These are phyloP conservation scores for Lactuca sativa DNA, from an alignment of 129 eudicot species.

Conservation along the genomic window DNA sequence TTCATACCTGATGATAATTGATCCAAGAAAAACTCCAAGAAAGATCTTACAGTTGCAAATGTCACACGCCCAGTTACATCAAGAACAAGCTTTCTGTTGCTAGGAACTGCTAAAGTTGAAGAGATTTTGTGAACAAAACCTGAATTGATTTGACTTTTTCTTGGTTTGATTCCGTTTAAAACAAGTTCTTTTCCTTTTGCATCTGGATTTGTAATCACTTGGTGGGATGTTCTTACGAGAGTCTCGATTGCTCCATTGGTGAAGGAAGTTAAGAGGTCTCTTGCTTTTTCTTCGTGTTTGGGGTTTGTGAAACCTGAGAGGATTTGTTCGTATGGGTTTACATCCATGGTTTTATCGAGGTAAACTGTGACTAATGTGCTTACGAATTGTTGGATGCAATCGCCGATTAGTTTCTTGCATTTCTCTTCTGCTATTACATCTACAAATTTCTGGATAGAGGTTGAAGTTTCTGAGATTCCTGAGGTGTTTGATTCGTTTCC, in stretches of 20 bases:
- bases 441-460: slow-evolving; percentile 50
- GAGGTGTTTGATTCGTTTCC: slow-evolving; percentile 13
- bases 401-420: slow-evolving; percentile 52
- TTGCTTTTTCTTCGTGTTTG: slow-evolving; percentile 68
- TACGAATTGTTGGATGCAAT: slow-evolving; percentile 67
- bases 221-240: slow-evolving; percentile 62
- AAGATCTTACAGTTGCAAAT: slow-evolving; percentile 63
- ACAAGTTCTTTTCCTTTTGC: slow-evolving; percentile 36
- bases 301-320: slow-evolving; percentile 86
- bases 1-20: slow-evolving; percentile 47
- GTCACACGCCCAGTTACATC: slow-evolving; percentile 80
- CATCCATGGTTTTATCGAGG: slow-evolving; percentile 79
- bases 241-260: slow-evolving; percentile 81
- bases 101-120: slow-evolving; percentile 77
- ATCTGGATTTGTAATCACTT: slow-evolving; percentile 42
- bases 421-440: slow-evolving; percentile 54
- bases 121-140: slow-evolving; percentile 61
- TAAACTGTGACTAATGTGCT: slow-evolving; percentile 79
- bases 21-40: slow-evolving; percentile 59
- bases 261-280: slow-evolving; percentile 51
- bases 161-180: slow-evolving; percentile 21
- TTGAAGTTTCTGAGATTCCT: slow-evolving; percentile 9
- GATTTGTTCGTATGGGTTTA: slow-evolving; percentile 75
- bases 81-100: slow-evolving; percentile 73
- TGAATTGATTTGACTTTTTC: slow-evolving; percentile 25